phyloP scores from a whole-genome alignment of 257 asterid genomes.

The Echites panduratus region DNA sequence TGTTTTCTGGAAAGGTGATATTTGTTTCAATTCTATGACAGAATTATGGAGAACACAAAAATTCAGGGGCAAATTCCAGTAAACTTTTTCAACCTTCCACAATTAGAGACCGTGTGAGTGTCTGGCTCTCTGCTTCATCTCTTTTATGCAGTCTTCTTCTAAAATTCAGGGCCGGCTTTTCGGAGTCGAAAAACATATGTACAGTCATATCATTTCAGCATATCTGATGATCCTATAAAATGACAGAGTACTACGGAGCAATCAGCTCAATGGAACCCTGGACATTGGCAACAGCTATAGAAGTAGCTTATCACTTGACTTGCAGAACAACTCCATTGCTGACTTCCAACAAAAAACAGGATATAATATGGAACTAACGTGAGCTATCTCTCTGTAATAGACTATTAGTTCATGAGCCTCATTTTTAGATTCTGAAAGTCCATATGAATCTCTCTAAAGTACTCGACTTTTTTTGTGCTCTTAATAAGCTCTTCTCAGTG shows the following conservation, averaged over 20 bases:
- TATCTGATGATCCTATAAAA: conserved; percentile 11
- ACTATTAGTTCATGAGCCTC: neutral
- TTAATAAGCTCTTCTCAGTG: neutral
- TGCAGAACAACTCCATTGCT: conserved; percentile 56
- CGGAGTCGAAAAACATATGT: neutral
- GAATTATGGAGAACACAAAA: conserved; percentile 57
- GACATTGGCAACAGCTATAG: conserved; percentile 57
- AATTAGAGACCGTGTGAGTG: conserved; percentile 68
- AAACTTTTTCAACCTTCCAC: conserved; percentile 48
- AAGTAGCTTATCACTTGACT: conserved; percentile 54
- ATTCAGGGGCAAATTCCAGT: conserved; percentile 60
- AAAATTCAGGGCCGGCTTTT: neutral
- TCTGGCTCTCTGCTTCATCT: neutral
- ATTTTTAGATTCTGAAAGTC: neutral
- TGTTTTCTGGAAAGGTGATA: conserved; percentile 13
- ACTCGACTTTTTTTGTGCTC: neutral
- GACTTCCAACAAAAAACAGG: conserved; percentile 39
- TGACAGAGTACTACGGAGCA: conserved; percentile 56
- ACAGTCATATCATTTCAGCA: neutral
- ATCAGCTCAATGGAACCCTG: conserved; percentile 54
- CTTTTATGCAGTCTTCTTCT: neutral
- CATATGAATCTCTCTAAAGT: neutral
- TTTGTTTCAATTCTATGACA: conserved; percentile 24
- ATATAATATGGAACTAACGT: conserved; percentile 46
- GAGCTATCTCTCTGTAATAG: conserved; percentile 13